A percentile compares a stretch with the other conserved stretches of the same genome.
phyloP scores from a whole-genome alignment of 2,329 filamentous ascomycete species.

The Pseudogymnoascus sp. region DNA sequence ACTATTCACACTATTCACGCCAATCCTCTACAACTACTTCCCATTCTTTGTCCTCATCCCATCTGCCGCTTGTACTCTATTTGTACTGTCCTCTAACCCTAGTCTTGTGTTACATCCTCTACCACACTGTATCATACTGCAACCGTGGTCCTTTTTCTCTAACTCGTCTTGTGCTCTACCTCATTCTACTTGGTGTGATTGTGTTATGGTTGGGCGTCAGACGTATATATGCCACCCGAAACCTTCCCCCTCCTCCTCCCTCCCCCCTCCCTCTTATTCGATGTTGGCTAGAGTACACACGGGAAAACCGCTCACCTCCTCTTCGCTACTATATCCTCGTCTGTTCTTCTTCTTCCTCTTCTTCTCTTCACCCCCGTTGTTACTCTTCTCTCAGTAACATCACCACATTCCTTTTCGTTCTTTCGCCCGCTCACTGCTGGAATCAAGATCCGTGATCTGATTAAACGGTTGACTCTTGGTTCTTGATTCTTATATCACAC shows the following conservation, averaged over 20 bases:
- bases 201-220: neutral
- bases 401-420: conserved; percentile 14
- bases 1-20: too few relatives aligned
- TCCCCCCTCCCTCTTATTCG: neutral
- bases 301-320: neutral
- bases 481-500: neutral
- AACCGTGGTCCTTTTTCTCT: neutral
- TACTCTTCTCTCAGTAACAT: neutral
- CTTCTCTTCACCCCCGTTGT: neutral
- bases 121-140: neutral
- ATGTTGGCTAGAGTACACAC: neutral
- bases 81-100: neutral
- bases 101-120: neutral
- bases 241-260: neutral
- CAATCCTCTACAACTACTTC: too few relatives aligned
- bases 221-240: neutral
- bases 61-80: neutral
- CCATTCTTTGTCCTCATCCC: neutral
- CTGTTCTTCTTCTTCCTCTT: neutral
- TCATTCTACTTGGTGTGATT: neutral
- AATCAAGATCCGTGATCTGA: conserved; percentile 9
- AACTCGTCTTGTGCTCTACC: neutral
- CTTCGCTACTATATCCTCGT: neutral
- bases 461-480: neutral
- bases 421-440: conserved; percentile 10